Evolutionary conservation across 164 flowering plant species (phyloP), one percentile per base, ranked within the genome.

Genomic region (Umbellularia californica): DNA sequence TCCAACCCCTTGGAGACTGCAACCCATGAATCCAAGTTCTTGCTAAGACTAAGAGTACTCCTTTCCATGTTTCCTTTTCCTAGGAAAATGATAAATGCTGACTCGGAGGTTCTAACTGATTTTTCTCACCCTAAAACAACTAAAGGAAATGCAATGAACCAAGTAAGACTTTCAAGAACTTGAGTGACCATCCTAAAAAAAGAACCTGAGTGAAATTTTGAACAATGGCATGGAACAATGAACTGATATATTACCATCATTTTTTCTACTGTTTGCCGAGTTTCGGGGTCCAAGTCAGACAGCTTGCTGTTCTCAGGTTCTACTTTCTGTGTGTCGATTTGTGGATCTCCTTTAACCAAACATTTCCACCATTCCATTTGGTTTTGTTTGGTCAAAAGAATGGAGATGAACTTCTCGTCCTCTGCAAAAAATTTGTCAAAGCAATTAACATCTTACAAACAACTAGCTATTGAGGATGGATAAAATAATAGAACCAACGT

Each of bases 351-450:
- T 77, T 95, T 93, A 51, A 92, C 87, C 81, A 92, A 27, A 74
- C 70, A 86, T 78, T 88, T 93, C 99, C 99, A 95, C 99, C 99
- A 95, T 70, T 93, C 97, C 98, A 90, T 92, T 69, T 90, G 92
- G 66, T 93, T 81, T n/a, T 89, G 91, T 80, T 95, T 93, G 12
- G 95, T 93, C 79, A 93, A 74, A 70, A 92, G 93, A 64, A 93
- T 77, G 51, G 95, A 90, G 71, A 95, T 65, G 22, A 79, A 55
- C 71, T 86, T 88, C 74, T 84, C 86, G 77, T 93, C 98, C 95
- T 95, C 99, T 95, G 94, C 79, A 12, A 14, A 55, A 55, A 55
- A 7, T 41, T 41, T 12, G 55, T 52, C 22, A 23, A 14, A 25
- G n/a, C 2, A 33, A 23, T 63, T 15, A 11, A n/a, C 19, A 24